Evolutionary conservation across 495 filamentous ascomycete species (phyloP).

Genomic region (Penicillium riverlandense): DNA sequence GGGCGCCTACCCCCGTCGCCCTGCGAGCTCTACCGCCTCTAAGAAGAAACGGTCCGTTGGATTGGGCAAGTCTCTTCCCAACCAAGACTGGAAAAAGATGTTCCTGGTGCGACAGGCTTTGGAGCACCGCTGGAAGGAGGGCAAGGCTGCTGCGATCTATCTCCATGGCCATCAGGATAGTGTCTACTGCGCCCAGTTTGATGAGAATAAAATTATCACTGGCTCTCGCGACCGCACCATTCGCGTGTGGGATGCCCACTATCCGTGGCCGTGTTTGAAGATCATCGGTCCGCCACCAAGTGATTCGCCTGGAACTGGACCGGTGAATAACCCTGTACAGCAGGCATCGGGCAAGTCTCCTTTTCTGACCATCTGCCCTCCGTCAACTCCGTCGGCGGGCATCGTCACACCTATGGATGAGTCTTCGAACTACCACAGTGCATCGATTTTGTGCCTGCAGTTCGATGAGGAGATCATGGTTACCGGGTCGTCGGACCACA

Average conservation of each 20-base stretch:
- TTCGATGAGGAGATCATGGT: slow-evolving; percentile 90
- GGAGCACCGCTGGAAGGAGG: slow-evolving; percentile 69
- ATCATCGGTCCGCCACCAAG: slow-evolving; percentile 56
- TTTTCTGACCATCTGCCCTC: slow-evolving; percentile 40
- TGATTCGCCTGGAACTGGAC: slow-evolving; percentile 18
- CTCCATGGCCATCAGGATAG: slow-evolving; percentile 88
- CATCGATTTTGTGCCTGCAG: slow-evolving; percentile 89
- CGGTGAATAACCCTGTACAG: slow-evolving; percentile 30
- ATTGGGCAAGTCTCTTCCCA: slow-evolving; percentile 39
- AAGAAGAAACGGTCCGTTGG: slow-evolving; percentile 38
- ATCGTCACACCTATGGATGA: slow-evolving; percentile 23
- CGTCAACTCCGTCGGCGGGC: slow-evolving; percentile 23
- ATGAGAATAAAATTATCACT: slow-evolving; percentile 96
- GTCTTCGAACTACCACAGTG: slow-evolving; percentile 57
- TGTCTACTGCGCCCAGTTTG: slow-evolving; percentile 96
- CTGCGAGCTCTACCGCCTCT: slow-evolving; percentile 36
- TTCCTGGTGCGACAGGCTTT: slow-evolving; percentile 68
- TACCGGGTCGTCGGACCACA: slow-evolving; percentile 87
- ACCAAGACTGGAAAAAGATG: slow-evolving; percentile 80
- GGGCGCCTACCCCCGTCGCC: slow-evolving; percentile 46
- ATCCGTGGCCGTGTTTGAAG: slow-evolving; percentile 69
- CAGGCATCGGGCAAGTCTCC: slow-evolving; percentile 34
- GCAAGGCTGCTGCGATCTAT: slow-evolving; percentile 73
- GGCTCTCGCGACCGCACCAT: slow-evolving; percentile 93
- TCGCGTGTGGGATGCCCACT: slow-evolving; percentile 86